Conservation (phyloP, 768 basidiomycete species). For the Lactarius quietus region DNA sequence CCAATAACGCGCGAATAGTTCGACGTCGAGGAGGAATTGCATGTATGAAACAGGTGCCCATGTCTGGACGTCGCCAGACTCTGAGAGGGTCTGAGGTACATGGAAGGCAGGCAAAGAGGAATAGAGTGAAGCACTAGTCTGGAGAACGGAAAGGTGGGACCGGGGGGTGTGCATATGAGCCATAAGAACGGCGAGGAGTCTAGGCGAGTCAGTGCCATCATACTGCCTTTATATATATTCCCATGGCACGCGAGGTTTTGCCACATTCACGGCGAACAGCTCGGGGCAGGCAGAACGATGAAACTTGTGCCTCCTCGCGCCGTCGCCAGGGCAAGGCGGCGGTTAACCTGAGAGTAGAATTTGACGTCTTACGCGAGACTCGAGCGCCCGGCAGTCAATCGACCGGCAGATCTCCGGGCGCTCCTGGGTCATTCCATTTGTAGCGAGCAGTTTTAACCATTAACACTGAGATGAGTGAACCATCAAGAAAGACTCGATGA, state of each 20-base stretch:
- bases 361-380: conserved; percentile 20
- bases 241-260: conserved; percentile 16
- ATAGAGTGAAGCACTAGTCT: conserved; percentile 49
- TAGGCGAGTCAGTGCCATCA: conserved; percentile 2
- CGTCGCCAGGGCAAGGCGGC: conserved; percentile 27
- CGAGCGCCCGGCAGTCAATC: conserved; percentile 21
- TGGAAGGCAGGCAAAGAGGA: conserved; percentile 56
- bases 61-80: conserved; percentile 40
- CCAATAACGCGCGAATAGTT: conserved; percentile 64
- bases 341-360: conserved; percentile 17
- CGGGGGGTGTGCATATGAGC: conserved; percentile 12
- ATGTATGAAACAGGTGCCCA: conserved; percentile 64
- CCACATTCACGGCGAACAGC: conserved; percentile 21
- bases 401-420: conserved; percentile 24
- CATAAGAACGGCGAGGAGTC: conserved; percentile 17
- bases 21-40: conserved; percentile 64
- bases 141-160: conserved; percentile 63
- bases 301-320: conserved; percentile 24
- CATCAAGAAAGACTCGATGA: conserved; percentile 21
- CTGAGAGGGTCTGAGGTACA: conserved; percentile 46
- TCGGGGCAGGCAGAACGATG: conserved; percentile 23
- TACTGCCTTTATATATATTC: conserved; percentile 23
- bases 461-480: conserved; percentile 20
- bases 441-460: conserved; percentile 17
- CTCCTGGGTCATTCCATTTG: conserved; percentile 23